Conservation (phyloP, 2,329 filamentous ascomycete species). For the Diaporthe ampelina region DNA sequence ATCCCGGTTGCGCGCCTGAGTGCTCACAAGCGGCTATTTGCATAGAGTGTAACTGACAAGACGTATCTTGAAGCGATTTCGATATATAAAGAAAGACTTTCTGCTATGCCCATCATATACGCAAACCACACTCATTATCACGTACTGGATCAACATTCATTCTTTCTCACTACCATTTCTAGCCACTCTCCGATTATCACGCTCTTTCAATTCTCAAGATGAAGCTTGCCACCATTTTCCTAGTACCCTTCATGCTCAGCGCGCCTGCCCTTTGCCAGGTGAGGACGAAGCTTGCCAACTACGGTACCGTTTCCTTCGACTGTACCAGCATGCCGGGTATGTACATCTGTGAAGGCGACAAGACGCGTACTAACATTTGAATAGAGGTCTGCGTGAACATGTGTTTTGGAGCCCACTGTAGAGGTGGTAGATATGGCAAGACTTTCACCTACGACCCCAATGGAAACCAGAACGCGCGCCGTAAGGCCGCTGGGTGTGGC, state of each 20-base stretch:
- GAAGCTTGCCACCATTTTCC: background rate
- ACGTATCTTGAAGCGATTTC: background rate
- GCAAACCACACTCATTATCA: conserved; percentile 14
- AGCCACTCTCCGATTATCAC: background rate
- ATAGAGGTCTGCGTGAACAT: conserved; percentile 12
- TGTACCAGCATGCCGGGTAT: background rate
- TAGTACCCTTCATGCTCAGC: background rate
- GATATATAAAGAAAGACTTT: background rate
- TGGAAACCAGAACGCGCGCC: background rate
- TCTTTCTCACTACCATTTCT: background rate
- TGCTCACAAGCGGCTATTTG: background rate
- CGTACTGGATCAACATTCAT: background rate
- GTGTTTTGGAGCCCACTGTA: conserved; percentile 14
- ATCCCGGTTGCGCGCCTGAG: background rate
- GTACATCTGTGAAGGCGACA: background rate
- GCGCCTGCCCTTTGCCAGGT: conserved; percentile 4
- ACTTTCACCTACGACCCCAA: conserved; percentile 5
- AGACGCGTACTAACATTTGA: background rate
- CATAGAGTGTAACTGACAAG: too few species aligned
- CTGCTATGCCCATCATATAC: background rate
- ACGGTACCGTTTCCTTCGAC: conserved; percentile 5
- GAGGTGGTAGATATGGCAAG: background rate
- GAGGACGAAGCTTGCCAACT: conserved; percentile 1
- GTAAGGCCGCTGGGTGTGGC: background rate
- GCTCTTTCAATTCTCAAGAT: conserved; percentile 2